Base-by-base conservation (phyloP, 257 asterid genomes). In the Ligustrum vulgare region DNA sequence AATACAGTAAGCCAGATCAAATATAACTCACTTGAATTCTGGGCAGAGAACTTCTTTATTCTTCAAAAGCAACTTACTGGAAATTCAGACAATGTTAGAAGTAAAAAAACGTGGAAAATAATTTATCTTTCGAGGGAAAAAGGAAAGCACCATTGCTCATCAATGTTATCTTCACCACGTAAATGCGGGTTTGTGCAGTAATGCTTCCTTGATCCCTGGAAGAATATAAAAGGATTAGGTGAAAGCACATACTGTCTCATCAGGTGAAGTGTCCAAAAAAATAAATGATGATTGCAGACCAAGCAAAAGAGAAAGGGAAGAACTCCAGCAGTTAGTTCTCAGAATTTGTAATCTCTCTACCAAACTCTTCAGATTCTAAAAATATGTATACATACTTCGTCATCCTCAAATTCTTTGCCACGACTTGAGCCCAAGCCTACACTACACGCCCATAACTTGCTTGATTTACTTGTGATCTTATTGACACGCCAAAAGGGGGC, bases 161-260 rank as follows among this genome's bases (percentile, higher is more conserved):
- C 97, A 72, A 95, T 85, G 73, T 84, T 89, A 72, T 87, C 96
- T 66, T 47, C 78, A 23, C 96, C 94, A 12, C 91, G 88, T 33
- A 95, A 56, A 72, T 80, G 8, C 43, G 84, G 77, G 74, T 86
- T 95, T 80, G 99, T 95, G 82, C 99, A 95, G 69, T 89, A 95
- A 72, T 89, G 99, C 76, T 82, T 93, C 73, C 98, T 86, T 76
- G 99, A 95, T 69, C 96, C 99, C 99, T 95, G 88, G 54, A 80
- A 84, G 63, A 72, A 41, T 22, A 70, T 41, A 68, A 72, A 22
- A 75, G 66, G 68, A 77, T 73, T 39, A 35, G 68, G 68, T 47
- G 34, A 56, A 72, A 67, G 56, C 51, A 70, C 77, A 66, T 62
- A 36, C 22, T 39, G 70, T 60, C 45, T 34, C 66, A 43, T 62